Percentiles rank a stretch among this genome's conserved stretches.
Conservation (phyloP, 1,284 basidiomycete species). For the Apiotrichum sp. region DNA sequence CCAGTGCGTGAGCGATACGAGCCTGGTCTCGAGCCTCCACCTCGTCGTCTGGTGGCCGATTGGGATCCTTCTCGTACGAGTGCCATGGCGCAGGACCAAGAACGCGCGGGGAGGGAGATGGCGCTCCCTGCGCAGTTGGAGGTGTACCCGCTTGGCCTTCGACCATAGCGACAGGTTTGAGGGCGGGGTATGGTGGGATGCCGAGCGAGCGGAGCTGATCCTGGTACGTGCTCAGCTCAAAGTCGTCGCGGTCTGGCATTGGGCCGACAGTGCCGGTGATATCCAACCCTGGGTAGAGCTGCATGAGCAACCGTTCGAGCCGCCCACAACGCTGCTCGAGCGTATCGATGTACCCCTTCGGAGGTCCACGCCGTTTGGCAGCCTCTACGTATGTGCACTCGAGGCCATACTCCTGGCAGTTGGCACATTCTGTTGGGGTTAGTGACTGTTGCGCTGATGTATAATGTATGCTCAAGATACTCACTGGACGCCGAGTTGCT, state of each 20-base stretch:
- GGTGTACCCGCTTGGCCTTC: conserved; percentile 3
- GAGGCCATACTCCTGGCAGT: conserved; percentile 64
- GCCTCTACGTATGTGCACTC: conserved; percentile 68
- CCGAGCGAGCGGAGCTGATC: conserved; percentile 26
- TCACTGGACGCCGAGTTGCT: not conserved
- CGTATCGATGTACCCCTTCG: conserved; percentile 72
- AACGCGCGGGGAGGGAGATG: conserved; percentile 22
- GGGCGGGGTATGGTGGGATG: conserved; percentile 37
- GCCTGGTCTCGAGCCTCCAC: conserved; percentile 19
- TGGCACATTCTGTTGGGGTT: conserved; percentile 57
- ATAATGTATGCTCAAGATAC: not conserved
- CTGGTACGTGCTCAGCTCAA: conserved; percentile 51
- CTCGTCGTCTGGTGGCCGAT: conserved; percentile 23
- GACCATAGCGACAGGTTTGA: conserved; percentile 21
- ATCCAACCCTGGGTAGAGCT: conserved; percentile 65
- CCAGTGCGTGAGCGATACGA: conserved; percentile 28
- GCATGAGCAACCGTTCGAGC: conserved; percentile 59
- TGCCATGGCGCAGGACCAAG: conserved; percentile 34
- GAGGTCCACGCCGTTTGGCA: conserved; percentile 77
- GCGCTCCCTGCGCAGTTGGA: conserved; percentile 18
- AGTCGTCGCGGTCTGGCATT: conserved; percentile 62
- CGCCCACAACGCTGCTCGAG: conserved; percentile 65
- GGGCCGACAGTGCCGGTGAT: conserved; percentile 64
- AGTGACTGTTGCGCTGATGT: not conserved
- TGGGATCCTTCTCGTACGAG: conserved; percentile 31